Base-by-base conservation (phyloP, 83 land plant genomes). In the Picea abies region DNA sequence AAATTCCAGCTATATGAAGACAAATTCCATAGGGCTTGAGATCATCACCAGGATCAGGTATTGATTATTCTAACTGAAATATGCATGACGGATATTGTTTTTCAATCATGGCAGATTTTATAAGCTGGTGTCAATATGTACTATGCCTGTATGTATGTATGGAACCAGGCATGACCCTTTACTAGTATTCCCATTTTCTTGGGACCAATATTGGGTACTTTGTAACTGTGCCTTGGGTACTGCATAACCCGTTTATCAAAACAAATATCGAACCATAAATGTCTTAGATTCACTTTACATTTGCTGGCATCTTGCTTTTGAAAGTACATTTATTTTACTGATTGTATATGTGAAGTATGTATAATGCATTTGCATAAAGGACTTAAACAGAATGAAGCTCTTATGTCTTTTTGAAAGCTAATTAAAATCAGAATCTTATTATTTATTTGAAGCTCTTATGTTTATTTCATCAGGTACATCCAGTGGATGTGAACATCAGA, bases 401-500 rank as follows among this genome's bases (percentile, higher is more conserved):
- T 32, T 35, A 35, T 22, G 35, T 71, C 35, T 19, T 5, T 5
- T n/a, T 39, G n/a, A 15, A 44, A 73, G 26, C 22, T 20, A 12
- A 47, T 10, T 44, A 47, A 3, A 47, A 15, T 73, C 47, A 35
- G 17, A 3, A 11, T 67, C 29, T 23, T 9, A 15, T n/a, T 20
- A 47, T 23, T n/a, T 14, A 73, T 7, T 47, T 39, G 47, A 37
- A 37, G 7, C 23, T 75, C 44, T 29, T 47, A 22, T 9, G 15
- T 75, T 49, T 41, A 6, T 41, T 41, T n/a, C 19, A 20, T 73
- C 44, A 75, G 78, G 78, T 75, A 23, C 23, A 49, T 23, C 22
- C 4, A 76, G 32, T 49, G 11, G 25, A 12, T 76, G 78, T 76
- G 32, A 29, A 6, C 78, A 76, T 76, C 78, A 49, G n/a, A 76